Conservation (phyloP, 495 filamentous ascomycete species). For the Lophium mytilinum region DNA sequence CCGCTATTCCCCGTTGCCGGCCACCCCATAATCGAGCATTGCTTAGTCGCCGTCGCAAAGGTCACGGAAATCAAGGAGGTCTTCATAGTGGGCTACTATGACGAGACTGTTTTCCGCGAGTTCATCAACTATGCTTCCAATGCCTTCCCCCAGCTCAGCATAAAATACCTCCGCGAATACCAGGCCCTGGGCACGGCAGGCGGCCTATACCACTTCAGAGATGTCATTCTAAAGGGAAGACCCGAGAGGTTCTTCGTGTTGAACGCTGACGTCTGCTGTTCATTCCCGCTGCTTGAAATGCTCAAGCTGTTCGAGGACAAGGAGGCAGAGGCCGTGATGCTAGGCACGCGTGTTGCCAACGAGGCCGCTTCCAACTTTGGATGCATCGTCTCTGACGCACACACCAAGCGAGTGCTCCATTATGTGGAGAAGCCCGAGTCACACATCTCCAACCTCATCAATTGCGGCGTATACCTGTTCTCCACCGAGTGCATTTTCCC, state of each 20-base stretch:
- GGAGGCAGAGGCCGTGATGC: conserved; percentile 93
- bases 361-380: conserved; percentile 94
- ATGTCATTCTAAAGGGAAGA: conserved; percentile 93
- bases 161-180: conserved; percentile 97
- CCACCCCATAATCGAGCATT: conserved; percentile 97
- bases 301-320: conserved; percentile 86
- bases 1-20: conserved; percentile 98
- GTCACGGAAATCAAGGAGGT: conserved; percentile 92
- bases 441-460: conserved; percentile 97
- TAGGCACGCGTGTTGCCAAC: conserved; percentile 86
- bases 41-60: conserved; percentile 83
- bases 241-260: conserved; percentile 94
- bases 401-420: conserved; percentile 93
- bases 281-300: conserved; percentile 95
- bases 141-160: conserved; percentile 81
- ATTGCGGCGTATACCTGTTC: conserved; percentile 98
- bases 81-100: conserved; percentile 97
- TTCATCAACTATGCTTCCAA: conserved; percentile 86
- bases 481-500: conserved; percentile 93
- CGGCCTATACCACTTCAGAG: conserved; percentile 97
- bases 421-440: conserved; percentile 99
- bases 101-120: conserved; percentile 91
- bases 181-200: conserved; percentile 92
- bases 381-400: conserved; percentile 92
- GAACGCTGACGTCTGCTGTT: conserved; percentile 99